Evolutionary conservation across 164 flowering plant species (phyloP).

Genomic region (Kalanchoe fedtschenkoi): DNA sequence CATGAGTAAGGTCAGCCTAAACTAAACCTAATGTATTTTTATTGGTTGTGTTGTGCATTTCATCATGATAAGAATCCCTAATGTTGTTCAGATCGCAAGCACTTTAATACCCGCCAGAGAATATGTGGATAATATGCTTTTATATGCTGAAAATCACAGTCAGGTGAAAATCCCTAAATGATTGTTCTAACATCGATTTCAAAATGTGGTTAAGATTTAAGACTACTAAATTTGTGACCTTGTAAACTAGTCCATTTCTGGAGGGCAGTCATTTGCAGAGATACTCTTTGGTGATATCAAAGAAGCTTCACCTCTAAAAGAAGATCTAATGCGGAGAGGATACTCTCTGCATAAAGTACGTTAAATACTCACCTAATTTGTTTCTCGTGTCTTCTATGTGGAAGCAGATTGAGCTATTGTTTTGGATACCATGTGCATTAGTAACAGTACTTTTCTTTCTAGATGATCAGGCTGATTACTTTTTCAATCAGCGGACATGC

Average conservation of each 20-base stretch:
- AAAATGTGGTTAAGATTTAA: not conserved
- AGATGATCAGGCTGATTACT: conserved; percentile 91
- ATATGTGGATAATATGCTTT: conserved; percentile 64
- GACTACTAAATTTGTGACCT: not conserved
- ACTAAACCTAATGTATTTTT: conserved; percentile 1
- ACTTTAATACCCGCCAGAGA: conserved; percentile 42
- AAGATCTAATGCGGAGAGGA: conserved; percentile 46
- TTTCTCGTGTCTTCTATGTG: not conserved
- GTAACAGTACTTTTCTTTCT: conserved; percentile 2
- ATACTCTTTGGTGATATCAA: conserved; percentile 54
- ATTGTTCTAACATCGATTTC: not conserved
- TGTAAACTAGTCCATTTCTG: conserved; percentile 75
- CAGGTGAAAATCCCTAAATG: conserved; percentile 36
- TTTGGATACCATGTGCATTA: not conserved
- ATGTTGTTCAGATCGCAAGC: conserved; percentile 48
- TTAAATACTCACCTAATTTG: not conserved
- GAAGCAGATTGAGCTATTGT: not conserved
- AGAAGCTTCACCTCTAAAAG: conserved; percentile 23
- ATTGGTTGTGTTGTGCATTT: not conserved
- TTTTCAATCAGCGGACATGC: conserved; percentile 75
- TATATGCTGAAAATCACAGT: conserved; percentile 88
- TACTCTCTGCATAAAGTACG: conserved; percentile 71
- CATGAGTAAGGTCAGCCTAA: conserved; percentile 58
- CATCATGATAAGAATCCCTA: not conserved
- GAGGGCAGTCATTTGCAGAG: conserved; percentile 86